Conservation (phyloP, 495 filamentous ascomycete genomes). For the Trichoderma asperelloides region DNA sequence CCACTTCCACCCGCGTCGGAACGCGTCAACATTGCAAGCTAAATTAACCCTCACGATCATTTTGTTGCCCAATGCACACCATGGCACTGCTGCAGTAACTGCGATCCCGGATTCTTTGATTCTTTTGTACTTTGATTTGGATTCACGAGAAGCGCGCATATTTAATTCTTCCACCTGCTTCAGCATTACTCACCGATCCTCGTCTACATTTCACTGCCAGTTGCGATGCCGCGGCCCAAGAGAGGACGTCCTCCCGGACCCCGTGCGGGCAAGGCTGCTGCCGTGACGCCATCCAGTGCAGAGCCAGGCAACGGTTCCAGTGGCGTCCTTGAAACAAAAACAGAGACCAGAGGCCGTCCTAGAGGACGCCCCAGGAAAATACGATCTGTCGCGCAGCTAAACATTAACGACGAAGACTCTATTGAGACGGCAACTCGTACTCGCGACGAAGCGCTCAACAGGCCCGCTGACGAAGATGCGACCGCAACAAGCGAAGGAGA, state of each 20-base stretch:
- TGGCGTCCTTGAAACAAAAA: not conserved
- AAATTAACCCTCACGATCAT: not conserved
- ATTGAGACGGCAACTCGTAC: slow-evolving; percentile 21
- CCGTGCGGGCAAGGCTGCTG: not conserved
- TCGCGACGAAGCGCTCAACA: slow-evolving; percentile 31
- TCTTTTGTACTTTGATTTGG: not conserved
- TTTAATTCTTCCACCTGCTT: not conserved
- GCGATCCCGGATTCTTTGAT: not conserved
- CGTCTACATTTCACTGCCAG: not conserved
- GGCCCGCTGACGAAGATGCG: slow-evolving; percentile 25
- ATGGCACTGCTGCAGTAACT: not conserved
- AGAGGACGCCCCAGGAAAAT: not conserved
- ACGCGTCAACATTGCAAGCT: slow-evolving; percentile 5
- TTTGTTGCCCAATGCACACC: not conserved
- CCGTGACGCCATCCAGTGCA: not conserved
- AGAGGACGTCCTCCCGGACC: not conserved
- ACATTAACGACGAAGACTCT: not conserved
- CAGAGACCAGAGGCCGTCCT: not conserved
- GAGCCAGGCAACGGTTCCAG: not conserved
- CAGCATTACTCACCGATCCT: not conserved
- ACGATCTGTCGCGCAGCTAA: not conserved
- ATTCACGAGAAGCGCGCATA: not conserved
- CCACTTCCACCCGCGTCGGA: not conserved
- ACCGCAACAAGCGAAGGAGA: slow-evolving; percentile 22
- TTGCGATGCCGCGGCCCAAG: not conserved